Evolutionary conservation across 2,329 filamentous ascomycete genomes (phyloP), one percentile per base, ranked within the genome.

Genomic region (Pochonia chlamydosporia): DNA sequence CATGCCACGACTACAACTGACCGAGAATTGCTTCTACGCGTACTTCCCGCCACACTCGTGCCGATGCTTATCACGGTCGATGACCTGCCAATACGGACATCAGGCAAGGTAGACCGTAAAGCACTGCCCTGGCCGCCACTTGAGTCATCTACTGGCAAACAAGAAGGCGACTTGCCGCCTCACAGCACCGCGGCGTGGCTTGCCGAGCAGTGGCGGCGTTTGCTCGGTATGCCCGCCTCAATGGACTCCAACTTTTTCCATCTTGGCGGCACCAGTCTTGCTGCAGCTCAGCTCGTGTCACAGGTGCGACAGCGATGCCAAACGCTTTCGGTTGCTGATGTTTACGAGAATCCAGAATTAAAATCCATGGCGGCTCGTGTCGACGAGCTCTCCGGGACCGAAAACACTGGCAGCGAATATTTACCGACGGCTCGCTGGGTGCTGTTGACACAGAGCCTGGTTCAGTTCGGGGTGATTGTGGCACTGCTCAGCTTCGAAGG

Each of bases 91-190:
- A 46, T 56, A 2, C 54, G 54, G 11, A 56, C 53, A 3, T 56
- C 54, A 1, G 54, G 55, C 42, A 56, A 57, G 31, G 52, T 54
- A 13, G 54, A 56, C 44, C 54, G 54, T 23, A 55, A 55, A 24
- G 53, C 52, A 3, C 44, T 56, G 40, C 52, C 52, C 7, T 52
- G 52, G 49, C 48, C 41, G 18, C 49, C 49, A n/a, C 42, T 28
- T 8, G 40, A 18, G 18, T 3, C 3, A 20, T 18, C 35, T 18
- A 23, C 18, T 39, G 23, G 43, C 49, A 21, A 25, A n/a, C 14
- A 35, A 8, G 31, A 9, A 16, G 31, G 20, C 2, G 16, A 39
- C 5, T 9, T 13, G 6, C 18, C n/a, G 18, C 9, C 9, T 20
- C 18, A 48, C 26, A 46, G 41, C 28, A 54, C 52, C 33, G 50